Evolutionary conservation across 78 protist genomes (phyloP).

Genomic region (Polysphondylium violaceum): DNA sequence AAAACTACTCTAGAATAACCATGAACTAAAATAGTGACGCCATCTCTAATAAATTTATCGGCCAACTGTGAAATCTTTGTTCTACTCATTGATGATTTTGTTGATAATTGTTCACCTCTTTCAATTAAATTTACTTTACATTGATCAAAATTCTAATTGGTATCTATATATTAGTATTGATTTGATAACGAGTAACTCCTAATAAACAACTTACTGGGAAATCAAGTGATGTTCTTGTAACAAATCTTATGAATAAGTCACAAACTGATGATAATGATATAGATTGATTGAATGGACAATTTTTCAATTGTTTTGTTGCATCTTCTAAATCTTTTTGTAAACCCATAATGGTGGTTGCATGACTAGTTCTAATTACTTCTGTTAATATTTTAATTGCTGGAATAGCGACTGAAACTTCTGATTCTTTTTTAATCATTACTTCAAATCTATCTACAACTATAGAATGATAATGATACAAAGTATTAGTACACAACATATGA

Average conservation of each 20-base stretch:
- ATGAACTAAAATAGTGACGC: slow-evolving; percentile 85
- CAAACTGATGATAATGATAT: slow-evolving; percentile 87
- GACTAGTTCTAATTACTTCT: slow-evolving; percentile 65
- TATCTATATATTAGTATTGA: not conserved
- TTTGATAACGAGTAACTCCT: not conserved
- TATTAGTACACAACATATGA: too few relatives aligned
- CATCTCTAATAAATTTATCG: slow-evolving; percentile 88
- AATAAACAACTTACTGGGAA: slow-evolving; percentile 50
- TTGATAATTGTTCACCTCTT: slow-evolving; percentile 80
- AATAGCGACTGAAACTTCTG: slow-evolving; percentile 67
- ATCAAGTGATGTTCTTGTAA: slow-evolving; percentile 85
- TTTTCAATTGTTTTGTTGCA: slow-evolving; percentile 59
- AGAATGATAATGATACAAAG: not conserved
- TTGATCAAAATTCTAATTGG: slow-evolving; percentile 76
- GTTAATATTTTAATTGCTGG: slow-evolving; percentile 75
- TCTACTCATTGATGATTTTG: slow-evolving; percentile 50
- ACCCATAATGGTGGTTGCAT: slow-evolving; percentile 86
- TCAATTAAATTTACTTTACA: slow-evolving; percentile 76
- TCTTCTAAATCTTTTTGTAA: slow-evolving; percentile 76
- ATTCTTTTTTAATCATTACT: slow-evolving; percentile 44
- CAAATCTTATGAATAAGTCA: slow-evolving; percentile 84
- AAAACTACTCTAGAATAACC: slow-evolving; percentile 91
- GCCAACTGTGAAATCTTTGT: slow-evolving; percentile 82
- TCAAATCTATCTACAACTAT: slow-evolving; percentile 54
- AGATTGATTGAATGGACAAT: slow-evolving; percentile 29